Evolutionary conservation across 1,284 basidiomycete genomes (phyloP).

Genomic region (Puccinia coronata): DNA sequence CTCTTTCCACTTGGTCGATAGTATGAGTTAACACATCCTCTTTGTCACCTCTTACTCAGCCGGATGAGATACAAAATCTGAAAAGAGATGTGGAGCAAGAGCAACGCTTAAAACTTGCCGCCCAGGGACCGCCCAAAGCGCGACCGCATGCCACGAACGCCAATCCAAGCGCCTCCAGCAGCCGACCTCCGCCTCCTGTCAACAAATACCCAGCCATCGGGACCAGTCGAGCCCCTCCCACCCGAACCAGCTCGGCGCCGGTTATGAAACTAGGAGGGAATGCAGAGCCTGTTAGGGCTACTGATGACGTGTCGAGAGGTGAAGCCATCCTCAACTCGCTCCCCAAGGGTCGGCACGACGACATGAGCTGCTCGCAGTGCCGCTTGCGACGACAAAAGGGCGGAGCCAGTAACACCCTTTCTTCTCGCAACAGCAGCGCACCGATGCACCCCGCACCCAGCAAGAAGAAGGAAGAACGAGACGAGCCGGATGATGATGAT

Average conservation of each 20-base stretch:
- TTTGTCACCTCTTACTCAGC: neutral
- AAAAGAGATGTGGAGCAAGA: conserved; percentile 42
- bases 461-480: conserved; percentile 14
- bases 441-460: neutral
- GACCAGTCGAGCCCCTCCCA: neutral
- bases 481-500: conserved; percentile 20
- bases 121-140: neutral
- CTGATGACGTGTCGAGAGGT: conserved; percentile 31
- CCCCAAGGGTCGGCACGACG: conserved; percentile 30
- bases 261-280: neutral
- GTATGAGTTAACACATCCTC: neutral
- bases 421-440: conserved; percentile 22
- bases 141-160: neutral
- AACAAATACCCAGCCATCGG: neutral
- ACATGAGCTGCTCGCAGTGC: conserved; percentile 45
- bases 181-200: neutral
- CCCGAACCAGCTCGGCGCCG: conserved; percentile 26
- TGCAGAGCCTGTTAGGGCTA: neutral
- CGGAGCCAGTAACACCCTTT: neutral
- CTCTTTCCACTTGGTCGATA: neutral
- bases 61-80: conserved; percentile 38
- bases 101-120: conserved; percentile 6
- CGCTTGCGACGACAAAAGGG: conserved; percentile 18
- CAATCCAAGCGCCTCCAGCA: neutral
- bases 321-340: conserved; percentile 45